These are phyloP conservation scores for Neofusicoccum sp. DNA, from an alignment of 2,329 filamentous ascomycete genomes.

Conservation along the genomic window DNA sequence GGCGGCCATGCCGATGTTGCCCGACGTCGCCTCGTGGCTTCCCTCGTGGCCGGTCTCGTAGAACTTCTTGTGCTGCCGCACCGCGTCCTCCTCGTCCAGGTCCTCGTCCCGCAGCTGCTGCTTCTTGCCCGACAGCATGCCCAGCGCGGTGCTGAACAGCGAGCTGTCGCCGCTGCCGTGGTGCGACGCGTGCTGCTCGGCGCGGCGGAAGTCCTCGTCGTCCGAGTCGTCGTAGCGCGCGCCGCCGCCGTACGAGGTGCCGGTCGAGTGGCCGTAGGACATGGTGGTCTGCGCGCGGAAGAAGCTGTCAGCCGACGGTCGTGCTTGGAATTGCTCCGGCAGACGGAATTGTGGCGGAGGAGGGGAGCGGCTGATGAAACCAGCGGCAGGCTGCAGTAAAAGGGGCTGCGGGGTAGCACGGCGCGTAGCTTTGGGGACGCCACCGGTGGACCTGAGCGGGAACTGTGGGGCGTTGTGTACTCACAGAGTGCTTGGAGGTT, in stretches of 20 bases:
- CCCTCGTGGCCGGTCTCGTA: constrained; percentile 58
- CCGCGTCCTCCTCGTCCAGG: constrained; percentile 64
- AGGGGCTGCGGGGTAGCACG: constrained; percentile 6
- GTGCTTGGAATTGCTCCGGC: not conserved
- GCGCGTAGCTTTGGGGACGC: not conserved
- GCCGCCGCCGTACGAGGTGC: not conserved
- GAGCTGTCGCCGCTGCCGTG: constrained; percentile 50
- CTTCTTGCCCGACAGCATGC: constrained; percentile 55
- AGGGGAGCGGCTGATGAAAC: not conserved
- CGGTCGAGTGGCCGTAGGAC: constrained; percentile 33
- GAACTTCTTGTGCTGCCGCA: constrained; percentile 72
- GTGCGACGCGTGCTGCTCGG: constrained; percentile 54
- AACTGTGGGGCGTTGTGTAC: not conserved
- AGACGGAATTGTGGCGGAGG: not conserved
- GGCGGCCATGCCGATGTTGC: constrained; percentile 63
- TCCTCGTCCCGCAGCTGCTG: constrained; percentile 50
- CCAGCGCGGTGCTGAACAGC: constrained; percentile 58
- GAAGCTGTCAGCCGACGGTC: not conserved
- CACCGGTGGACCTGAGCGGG: not conserved
- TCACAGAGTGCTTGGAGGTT: not conserved
- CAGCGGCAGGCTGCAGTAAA: not conserved
- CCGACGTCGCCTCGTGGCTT: constrained; percentile 41
- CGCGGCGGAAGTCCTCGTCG: constrained; percentile 54
- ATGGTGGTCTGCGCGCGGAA: constrained; percentile 22
- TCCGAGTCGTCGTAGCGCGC: constrained; percentile 32